Percentiles rank a stretch among this genome's conserved stretches.
Conservation (phyloP, 2,329 filamentous ascomycete species). For the Aspergillus nomiae region DNA sequence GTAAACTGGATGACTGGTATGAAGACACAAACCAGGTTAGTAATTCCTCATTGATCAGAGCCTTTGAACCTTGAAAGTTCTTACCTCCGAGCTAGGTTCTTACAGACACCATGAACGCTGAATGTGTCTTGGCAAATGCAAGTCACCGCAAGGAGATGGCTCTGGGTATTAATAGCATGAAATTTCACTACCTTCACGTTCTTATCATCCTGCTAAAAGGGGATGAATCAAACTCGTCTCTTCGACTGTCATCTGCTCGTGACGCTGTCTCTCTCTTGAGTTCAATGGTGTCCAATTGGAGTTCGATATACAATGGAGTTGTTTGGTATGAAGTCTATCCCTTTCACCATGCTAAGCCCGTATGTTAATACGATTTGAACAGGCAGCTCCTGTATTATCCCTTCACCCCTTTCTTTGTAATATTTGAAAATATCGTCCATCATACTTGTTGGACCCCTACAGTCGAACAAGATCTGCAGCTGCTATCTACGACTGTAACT, state of each 20-base stretch:
- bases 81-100: not conserved
- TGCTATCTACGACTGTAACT: not conserved
- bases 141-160: slow-evolving; percentile 15
- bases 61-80: not conserved
- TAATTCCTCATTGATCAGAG: not conserved
- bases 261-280: slow-evolving; percentile 17
- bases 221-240: not conserved
- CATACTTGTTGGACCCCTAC: not conserved
- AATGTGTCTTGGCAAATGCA: not conserved
- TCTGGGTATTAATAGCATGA: slow-evolving; percentile 13
- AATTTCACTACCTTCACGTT: slow-evolving; percentile 14
- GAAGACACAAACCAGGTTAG: not conserved
- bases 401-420: slow-evolving; percentile 14
- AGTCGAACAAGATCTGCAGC: not conserved
- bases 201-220: slow-evolving; percentile 10
- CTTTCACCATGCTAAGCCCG: no score
- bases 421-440: slow-evolving; percentile 14
- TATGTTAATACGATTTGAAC: not conserved
- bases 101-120: not conserved
- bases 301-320: slow-evolving; percentile 19
- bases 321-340: slow-evolving; percentile 10
- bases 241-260: slow-evolving; percentile 11
- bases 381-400: slow-evolving; percentile 20
- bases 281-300: slow-evolving; percentile 18
- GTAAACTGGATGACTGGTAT: not conserved